Conservation (phyloP, 345 rosid genomes). For the Rhodomyrtus tomentosa region DNA sequence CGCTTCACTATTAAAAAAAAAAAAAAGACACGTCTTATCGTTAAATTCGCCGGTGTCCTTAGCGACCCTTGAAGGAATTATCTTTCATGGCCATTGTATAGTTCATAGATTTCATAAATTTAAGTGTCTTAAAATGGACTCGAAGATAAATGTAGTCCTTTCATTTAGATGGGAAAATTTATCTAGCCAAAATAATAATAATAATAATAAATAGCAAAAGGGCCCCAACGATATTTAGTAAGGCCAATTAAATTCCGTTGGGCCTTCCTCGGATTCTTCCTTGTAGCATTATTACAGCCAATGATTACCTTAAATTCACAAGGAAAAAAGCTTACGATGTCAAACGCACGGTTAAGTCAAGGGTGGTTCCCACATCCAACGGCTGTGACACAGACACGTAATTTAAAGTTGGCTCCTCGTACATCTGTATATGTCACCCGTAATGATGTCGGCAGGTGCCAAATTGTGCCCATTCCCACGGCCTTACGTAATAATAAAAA, state of each 20-base stretch:
- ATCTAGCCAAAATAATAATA: not conserved
- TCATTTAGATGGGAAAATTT: not conserved
- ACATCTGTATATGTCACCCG: not conserved
- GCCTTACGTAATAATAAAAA: not conserved
- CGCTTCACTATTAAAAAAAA: not conserved
- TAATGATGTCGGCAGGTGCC: not conserved
- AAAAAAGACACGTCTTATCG: accelerated
- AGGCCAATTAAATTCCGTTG: not conserved
- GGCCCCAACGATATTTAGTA: not conserved
- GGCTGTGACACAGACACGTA: not conserved
- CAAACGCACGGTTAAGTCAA: not conserved
- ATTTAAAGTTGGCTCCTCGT: not conserved
- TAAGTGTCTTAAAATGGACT: not conserved
- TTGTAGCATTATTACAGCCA: not conserved
- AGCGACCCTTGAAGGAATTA: not conserved
- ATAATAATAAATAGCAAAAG: not conserved
- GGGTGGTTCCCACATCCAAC: not conserved
- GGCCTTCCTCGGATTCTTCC: not conserved
- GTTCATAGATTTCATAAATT: not conserved
- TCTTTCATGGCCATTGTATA: not conserved
- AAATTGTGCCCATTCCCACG: not conserved
- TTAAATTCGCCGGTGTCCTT: not conserved
- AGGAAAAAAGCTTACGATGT: not conserved
- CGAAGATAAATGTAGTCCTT: not conserved
- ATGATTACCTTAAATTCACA: not conserved